These are phyloP conservation scores for Beta corolliflora DNA, from an alignment of 179 eudicot genomes.

Conservation along the genomic window DNA sequence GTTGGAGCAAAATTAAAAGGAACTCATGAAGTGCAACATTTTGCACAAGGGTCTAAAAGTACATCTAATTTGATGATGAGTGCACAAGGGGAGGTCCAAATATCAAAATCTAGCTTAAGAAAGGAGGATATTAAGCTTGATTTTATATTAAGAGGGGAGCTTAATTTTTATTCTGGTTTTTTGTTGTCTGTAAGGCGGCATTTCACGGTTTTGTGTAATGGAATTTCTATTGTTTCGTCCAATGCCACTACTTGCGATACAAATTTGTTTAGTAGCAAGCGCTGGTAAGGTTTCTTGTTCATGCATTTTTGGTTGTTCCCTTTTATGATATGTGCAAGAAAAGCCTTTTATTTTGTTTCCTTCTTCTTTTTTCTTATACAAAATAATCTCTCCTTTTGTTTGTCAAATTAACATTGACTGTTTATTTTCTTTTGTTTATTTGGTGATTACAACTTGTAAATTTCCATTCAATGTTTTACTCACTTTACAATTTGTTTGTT, in stretches of 20 bases:
- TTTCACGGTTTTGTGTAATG: neutral
- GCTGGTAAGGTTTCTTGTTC: neutral
- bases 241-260: neutral
- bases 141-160: slow-evolving; percentile 3
- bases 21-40: neutral
- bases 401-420: no score
- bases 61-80: neutral
- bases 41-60: neutral
- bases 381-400: no score
- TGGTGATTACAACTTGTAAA: no score
- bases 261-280: neutral
- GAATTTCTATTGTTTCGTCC: neutral
- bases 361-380: no score
- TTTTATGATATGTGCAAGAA: neutral
- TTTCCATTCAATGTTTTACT: no score
- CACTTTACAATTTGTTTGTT: no score
- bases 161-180: slow-evolving; percentile 2
- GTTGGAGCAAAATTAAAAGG: neutral
- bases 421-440: no score
- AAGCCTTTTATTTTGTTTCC: no score
- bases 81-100: neutral
- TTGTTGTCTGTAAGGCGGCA: neutral
- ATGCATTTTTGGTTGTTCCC: neutral
- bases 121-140: neutral
- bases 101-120: neutral